Conservation (phyloP, 2,329 filamentous ascomycete species). For the Leptodontidium sp. region DNA sequence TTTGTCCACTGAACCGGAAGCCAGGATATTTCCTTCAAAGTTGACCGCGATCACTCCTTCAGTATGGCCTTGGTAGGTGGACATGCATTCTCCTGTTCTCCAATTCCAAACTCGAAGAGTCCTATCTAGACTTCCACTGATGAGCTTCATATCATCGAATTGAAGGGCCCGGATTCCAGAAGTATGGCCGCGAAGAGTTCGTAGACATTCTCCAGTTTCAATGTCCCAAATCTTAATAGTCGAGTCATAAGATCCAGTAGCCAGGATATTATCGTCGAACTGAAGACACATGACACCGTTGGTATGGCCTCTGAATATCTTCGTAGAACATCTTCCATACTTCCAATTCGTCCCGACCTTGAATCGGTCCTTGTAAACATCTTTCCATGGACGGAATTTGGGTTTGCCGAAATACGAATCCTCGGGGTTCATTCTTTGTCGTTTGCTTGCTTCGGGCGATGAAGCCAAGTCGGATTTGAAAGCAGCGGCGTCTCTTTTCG, state of each 20-base stretch:
- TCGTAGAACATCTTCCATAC: conserved; percentile 86
- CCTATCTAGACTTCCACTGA: conserved; percentile 87
- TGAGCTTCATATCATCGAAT: conserved; percentile 90
- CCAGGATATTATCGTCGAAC: conserved; percentile 88
- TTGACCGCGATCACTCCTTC: conserved; percentile 88
- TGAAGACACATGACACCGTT: conserved; percentile 79
- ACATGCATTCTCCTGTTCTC: conserved; percentile 87
- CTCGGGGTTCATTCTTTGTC: conserved; percentile 37
- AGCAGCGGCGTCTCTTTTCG: conserved; percentile 40
- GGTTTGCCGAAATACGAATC: conserved; percentile 49
- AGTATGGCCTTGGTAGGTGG: conserved; percentile 80
- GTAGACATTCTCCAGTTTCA: conserved; percentile 83
- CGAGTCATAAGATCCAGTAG: conserved; percentile 92
- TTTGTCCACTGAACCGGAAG: conserved; percentile 88
- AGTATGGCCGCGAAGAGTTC: conserved; percentile 85
- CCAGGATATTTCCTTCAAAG: conserved; percentile 84
- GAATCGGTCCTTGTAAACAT: conserved; percentile 94
- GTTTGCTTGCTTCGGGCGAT: conserved; percentile 37
- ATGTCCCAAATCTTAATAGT: conserved; percentile 98
- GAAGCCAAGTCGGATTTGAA: conserved; percentile 31
- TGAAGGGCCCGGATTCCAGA: conserved; percentile 87
- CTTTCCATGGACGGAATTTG: conserved; percentile 84
- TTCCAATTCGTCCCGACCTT: conserved; percentile 98
- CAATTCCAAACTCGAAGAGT: conserved; percentile 97
- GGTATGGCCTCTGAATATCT: conserved; percentile 83